Evolutionary conservation across 768 basidiomycete genomes (phyloP), one percentile per base, ranked within the genome.

Genomic region (Saitozyma sp.): DNA sequence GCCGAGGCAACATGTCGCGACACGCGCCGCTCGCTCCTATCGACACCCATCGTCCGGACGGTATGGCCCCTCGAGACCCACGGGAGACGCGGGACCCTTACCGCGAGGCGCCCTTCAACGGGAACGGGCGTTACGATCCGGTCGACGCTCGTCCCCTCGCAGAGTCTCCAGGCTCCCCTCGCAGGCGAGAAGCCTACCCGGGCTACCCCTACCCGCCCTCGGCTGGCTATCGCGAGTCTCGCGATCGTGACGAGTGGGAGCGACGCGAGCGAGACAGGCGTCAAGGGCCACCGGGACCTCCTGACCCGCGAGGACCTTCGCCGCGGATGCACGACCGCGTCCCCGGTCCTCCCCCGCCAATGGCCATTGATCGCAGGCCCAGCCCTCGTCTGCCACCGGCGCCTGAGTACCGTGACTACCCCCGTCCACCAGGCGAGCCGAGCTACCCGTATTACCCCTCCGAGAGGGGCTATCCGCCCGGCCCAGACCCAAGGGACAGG

Each of bases 381-480:
- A 68, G 68, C 5, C 70, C 70, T 49, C 56, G 65, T 20, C 42
- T 62, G n/a, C 62, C 62, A 6, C 57, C 54, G 9, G 63, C 10
- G 20, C 11, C 10, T 1, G 11, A 62, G 38, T 57, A 51, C 51
- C 54, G 67, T 9, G 58, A 45, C 17, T 57, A 48, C n/a, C 42
- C 42, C 9, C 56, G 59, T 13, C 49, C 58, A 0, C 55, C 46
- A 19, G 40, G 11, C 38, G 66, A 53, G 40, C 52, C 40, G 17
- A 19, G 50, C 43, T 29, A 61, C n/a, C 58, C 63, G 0, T 57
- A 42, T 56, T 64, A 64, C n/a, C 39, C 52, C 55, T 54, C 40
- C 43, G 69, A 65, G 13, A 46, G 49, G 10, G 84, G 54, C 80
- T 85, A 38, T 20, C 84, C 85, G 29, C 87, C 88, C 10, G 61